Base-by-base conservation (phyloP, 345 rosid genomes). In the Hypericum androsaemum region DNA sequence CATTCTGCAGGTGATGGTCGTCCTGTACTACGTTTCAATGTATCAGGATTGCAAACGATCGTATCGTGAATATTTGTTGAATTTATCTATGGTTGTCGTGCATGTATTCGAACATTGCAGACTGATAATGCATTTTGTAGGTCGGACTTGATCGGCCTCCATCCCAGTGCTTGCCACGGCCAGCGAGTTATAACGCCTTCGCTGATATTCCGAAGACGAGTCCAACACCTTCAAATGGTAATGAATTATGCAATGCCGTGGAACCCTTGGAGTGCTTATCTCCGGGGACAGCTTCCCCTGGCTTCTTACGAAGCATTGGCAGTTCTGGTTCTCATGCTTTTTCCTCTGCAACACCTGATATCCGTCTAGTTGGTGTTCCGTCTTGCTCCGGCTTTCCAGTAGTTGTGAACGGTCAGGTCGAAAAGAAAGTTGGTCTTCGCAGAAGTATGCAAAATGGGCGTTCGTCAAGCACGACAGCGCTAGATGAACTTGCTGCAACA, bases 1-100 rank as follows among this genome's bases (percentile, higher is more conserved):
- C 79, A 88, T 85, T 62, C 86, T 92, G 70, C 96, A 85, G 95
- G 96, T 85, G 62, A 46, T 45, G 10, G 11, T 43, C 12, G 46
- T 7, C 46, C 0, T 9, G 7, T 44, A 44, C 12, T 12, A 12
- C 15, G n/a, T 44, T 12, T 12, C n/a, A 44, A 12, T 44, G 15
- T 44, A 6, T 44, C 47, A 10, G 7, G n/a, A 16, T 44, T 12
- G 47, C 12, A 12, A n/a, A 12, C 6, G 5, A 12, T 6, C 5
- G 5, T 12, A 12, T 12, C 12, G n/a, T 44, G 12, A 43, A 6
- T 12, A 5, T 43, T 10, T 11, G 12, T 43, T 43, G 8, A 10
- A 10, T 43, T 14, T 10, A 14, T 14, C 10, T 39, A 28, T 10
- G 42, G 7, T 32, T 3, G 13, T 35, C 10, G 43, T 17, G 22